phyloP scores from a whole-genome alignment of 1,139 yeast species.

The Sugiyamaella xylanicola region DNA sequence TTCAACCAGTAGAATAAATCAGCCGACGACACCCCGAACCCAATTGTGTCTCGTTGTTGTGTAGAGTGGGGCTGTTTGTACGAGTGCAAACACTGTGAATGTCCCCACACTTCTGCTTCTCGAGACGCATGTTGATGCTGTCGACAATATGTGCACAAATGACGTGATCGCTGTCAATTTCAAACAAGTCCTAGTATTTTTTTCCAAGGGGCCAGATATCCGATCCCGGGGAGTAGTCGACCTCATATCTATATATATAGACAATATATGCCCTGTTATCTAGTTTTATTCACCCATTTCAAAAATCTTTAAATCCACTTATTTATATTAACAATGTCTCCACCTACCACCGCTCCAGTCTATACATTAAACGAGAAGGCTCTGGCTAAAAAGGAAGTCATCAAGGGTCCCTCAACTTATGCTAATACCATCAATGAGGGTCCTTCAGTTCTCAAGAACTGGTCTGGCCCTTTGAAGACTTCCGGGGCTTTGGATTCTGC shows the following conservation, averaged over 20 bases:
- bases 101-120: background rate
- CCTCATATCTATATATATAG: background rate
- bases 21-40: background rate
- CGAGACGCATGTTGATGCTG: background rate
- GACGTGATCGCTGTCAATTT: conserved; percentile 9
- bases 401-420: conserved; percentile 34
- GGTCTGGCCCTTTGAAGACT: conserved; percentile 25
- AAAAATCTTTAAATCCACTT: background rate
- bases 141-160: background rate
- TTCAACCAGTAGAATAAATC: background rate
- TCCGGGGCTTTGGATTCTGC: conserved; percentile 28
- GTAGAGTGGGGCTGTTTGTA: no score
- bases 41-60: background rate
- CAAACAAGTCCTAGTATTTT: background rate
- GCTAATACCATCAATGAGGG: conserved; percentile 29
- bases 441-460: conserved; percentile 16
- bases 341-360: conserved; percentile 14
- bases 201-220: background rate
- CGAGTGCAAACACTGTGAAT: no score
- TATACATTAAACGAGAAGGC: conserved; percentile 15
- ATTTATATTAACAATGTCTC: conserved; percentile 7
- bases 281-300: no score
- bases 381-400: conserved; percentile 21
- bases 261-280: no score
- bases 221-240: background rate